A percentile compares a stretch with the other conserved stretches of the same genome.
Conservation (phyloP, 768 basidiomycete genomes). For the Porphyrellus cyaneotinctus region DNA sequence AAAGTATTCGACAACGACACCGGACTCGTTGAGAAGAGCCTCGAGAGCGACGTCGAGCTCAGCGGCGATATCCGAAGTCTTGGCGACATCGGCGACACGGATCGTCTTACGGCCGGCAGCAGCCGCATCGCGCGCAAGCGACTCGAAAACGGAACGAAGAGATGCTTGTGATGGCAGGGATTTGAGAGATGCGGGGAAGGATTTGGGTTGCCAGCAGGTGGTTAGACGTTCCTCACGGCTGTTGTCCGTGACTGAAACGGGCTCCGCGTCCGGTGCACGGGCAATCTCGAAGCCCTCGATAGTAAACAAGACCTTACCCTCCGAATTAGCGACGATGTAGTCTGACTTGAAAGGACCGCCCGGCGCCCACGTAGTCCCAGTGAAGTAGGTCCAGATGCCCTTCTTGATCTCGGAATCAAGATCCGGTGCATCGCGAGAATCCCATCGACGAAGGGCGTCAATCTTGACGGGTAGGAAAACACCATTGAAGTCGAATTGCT, state of each 20-base stretch:
- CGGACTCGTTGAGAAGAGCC: slow-evolving; percentile 13
- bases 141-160: slow-evolving; percentile 16
- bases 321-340: slow-evolving; percentile 28
- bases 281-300: slow-evolving; percentile 34
- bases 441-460: slow-evolving; percentile 30
- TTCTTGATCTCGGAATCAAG: slow-evolving; percentile 28
- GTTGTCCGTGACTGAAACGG: slow-evolving; percentile 22
- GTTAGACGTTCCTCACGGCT: slow-evolving; percentile 30
- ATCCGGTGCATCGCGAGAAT: slow-evolving; percentile 21
- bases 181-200: slow-evolving; percentile 20
- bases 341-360: slow-evolving; percentile 22
- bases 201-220: slow-evolving; percentile 30
- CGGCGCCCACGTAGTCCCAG: slow-evolving; percentile 20
- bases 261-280: slow-evolving; percentile 27
- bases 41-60: slow-evolving; percentile 17
- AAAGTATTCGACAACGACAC: slow-evolving; percentile 16
- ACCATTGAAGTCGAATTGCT: slow-evolving; percentile 30
- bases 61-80: slow-evolving; percentile 14
- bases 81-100: slow-evolving; percentile 24
- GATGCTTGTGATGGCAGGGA: slow-evolving; percentile 2
- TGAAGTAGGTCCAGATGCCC: slow-evolving; percentile 31
- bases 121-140: slow-evolving; percentile 15
- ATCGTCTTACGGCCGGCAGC: slow-evolving; percentile 20
- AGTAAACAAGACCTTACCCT: slow-evolving; percentile 31
- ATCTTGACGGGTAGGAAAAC: slow-evolving; percentile 32